Base-by-base conservation (phyloP, 805 yeast genomes). In the Alloascoidea hylecoeti region DNA sequence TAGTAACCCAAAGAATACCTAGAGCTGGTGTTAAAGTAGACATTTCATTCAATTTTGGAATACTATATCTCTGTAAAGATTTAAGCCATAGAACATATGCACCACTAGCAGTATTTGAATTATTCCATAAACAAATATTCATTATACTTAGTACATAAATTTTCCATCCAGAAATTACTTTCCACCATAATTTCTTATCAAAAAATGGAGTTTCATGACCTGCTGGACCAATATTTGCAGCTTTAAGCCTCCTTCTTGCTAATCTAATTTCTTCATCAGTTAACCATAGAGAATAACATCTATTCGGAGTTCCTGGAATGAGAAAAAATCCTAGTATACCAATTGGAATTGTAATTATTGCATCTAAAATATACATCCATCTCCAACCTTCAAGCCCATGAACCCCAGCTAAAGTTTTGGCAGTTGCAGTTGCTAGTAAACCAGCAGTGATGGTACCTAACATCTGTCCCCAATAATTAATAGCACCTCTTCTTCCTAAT, bases 331-430 rank as follows among this genome's bases (percentile, higher is more conserved):
- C 81, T 37, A 70, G 42, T 4, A 78, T 6, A 4, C 78, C 80
- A 28, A 78, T 68, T 2, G 64, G 72, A 17, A 77, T 48, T 3
- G 79, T 71, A 36, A 79, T 65, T 36, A 71, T 48, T 9, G 77
- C 78, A 50, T 77, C 83, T 43, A 79, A 64, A 35, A 79, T 70
- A 48, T 75, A 78, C 50, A 75, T 71, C 85, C 85, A 79, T 59
- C 76, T 64, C 85, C 85, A 79, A 9, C 82, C 75, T 5, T 64
- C 63, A 9, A 70, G 56, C 0, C 83, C 83, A 35, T 52, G 49
- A 6, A 50, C 57, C 18, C 78, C 82, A 38, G 63, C 55, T 45
- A 78, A 49, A 32, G 55, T 46, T 16, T 61, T 47, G 40, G 58
- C 66, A 18, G 75, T 64, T 6, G 76, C 70, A 14, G 78, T 71